Base-by-base conservation (phyloP, 805 yeast genomes). In the Wickerhamiella qilinensis region DNA sequence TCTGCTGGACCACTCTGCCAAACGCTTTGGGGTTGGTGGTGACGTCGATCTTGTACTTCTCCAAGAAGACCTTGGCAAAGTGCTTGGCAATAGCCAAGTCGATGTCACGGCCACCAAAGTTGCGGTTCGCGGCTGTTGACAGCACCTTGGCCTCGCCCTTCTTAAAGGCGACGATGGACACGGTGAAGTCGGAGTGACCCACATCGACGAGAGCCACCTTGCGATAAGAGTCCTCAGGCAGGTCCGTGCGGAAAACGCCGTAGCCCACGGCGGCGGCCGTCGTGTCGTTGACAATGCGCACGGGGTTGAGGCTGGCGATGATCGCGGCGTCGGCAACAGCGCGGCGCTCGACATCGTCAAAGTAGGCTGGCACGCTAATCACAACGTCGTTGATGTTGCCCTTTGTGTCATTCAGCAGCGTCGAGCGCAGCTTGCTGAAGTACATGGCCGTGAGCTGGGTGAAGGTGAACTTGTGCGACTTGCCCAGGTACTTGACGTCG, bases 261-360 rank as follows among this genome's bases (percentile, higher is more conserved):
- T 91, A 93, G 53, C 96, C 93, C 48, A 91, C 94, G 54, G 96
- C 97, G 45, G 98, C 98, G 44, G 98, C 97, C 42, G 97, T 86
- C 49, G 82, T 78, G 62, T 91, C 99, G 63, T 91, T 91, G 52
- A 91, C 94, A 47, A 91, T 76, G 73, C 98, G 82, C 43, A 91
- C 96, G 44, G 98, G 97, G 76, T 91, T 91, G 57, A 91, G 72
- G 47, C 94, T 94, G 43, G 98, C 97, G 59, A 91, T 81, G 59
- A 71, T 73, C 56, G 94, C 88, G 42, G 98, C 95, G 59, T 91
- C 97, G 44, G 84, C 71, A 49, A 91, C 77, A 46, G 95, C 94
- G 55, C 94, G 84, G 66, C 98, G 86, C 69, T 91, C 97, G 56
- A 72, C 75, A 63, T 91, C 97, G 40, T 93, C 74, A 73, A 83